These are phyloP conservation scores for Solanum sejunctum DNA, from an alignment of 257 asterid species.

Conservation along the genomic window DNA sequence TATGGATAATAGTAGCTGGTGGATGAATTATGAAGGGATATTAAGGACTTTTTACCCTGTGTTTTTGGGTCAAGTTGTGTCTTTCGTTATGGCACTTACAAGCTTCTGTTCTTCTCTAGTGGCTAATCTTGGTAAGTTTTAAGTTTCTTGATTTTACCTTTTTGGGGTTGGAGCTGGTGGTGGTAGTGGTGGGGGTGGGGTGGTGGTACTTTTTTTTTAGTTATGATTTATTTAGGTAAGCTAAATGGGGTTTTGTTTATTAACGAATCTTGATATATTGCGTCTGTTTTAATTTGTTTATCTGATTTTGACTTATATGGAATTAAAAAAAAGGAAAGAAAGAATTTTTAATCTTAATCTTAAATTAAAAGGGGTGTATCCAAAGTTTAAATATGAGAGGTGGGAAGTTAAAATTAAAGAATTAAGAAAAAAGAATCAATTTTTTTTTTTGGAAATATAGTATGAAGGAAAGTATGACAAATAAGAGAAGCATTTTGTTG, in stretches of 20 bases:
- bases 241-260: background rate
- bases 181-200: background rate
- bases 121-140: conserved; percentile 23
- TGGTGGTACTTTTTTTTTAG: background rate
- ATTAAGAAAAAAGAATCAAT: background rate
- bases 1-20: conserved; percentile 6
- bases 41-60: conserved; percentile 14
- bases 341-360: no score
- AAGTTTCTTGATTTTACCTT: background rate
- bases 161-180: background rate
- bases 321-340: background rate
- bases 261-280: background rate
- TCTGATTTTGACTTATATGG: background rate
- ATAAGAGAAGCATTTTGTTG: background rate
- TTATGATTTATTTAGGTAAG: background rate
- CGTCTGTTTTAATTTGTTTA: background rate
- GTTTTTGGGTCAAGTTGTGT: conserved; percentile 50
- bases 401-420: background rate
- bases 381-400: no score
- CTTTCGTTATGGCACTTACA: conserved; percentile 28
- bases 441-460: background rate
- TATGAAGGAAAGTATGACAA: background rate
- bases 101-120: conserved; percentile 41
- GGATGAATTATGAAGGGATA: conserved; percentile 10
- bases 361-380: no score